phyloP scores from a whole-genome alignment of 441 rosid species.

The Macaranga tanarius region DNA sequence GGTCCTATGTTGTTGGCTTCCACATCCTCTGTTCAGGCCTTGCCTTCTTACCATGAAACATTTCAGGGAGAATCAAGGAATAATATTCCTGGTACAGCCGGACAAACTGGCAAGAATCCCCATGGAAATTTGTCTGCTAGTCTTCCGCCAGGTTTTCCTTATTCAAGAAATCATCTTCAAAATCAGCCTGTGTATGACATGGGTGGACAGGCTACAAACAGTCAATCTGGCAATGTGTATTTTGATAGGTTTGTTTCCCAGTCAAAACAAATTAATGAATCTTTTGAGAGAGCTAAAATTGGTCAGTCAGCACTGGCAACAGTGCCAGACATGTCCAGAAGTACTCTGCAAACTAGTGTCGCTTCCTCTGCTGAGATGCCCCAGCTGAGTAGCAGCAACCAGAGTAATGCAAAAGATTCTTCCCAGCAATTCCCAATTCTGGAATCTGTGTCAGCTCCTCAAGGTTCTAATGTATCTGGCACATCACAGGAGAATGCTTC shows the following conservation, averaged over 20 bases:
- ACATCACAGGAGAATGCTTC: slow-evolving; percentile 39
- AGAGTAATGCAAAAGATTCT: slow-evolving; percentile 34
- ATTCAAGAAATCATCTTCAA: slow-evolving; percentile 44
- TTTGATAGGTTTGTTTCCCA: slow-evolving; percentile 41
- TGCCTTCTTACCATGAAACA: slow-evolving; percentile 35
- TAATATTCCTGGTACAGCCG: slow-evolving; percentile 28
- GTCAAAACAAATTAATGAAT: slow-evolving; percentile 35
- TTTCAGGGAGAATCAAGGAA: slow-evolving; percentile 39
- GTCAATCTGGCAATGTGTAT: slow-evolving; percentile 34
- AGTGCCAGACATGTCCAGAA: slow-evolving; percentile 28
- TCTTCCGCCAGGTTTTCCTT: slow-evolving; percentile 44
- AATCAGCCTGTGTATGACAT: slow-evolving; percentile 40
- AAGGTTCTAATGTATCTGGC: slow-evolving; percentile 34
- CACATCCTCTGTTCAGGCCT: slow-evolving; percentile 42
- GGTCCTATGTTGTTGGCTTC: slow-evolving; percentile 47
- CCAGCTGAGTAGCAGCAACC: slow-evolving; percentile 27
- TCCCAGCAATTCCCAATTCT: slow-evolving; percentile 47
- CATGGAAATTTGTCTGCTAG: slow-evolving; percentile 36
- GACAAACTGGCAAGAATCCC: slow-evolving; percentile 28
- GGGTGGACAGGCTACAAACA: slow-evolving; percentile 33
- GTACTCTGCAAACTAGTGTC: slow-evolving; percentile 22
- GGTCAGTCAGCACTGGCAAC: slow-evolving; percentile 35
- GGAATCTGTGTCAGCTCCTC: slow-evolving; percentile 47
- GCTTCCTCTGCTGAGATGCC: slow-evolving; percentile 38
- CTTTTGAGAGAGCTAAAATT: slow-evolving; percentile 43